phyloP scores from a whole-genome alignment of 768 basidiomycete genomes.

The Podaxis sp. region DNA sequence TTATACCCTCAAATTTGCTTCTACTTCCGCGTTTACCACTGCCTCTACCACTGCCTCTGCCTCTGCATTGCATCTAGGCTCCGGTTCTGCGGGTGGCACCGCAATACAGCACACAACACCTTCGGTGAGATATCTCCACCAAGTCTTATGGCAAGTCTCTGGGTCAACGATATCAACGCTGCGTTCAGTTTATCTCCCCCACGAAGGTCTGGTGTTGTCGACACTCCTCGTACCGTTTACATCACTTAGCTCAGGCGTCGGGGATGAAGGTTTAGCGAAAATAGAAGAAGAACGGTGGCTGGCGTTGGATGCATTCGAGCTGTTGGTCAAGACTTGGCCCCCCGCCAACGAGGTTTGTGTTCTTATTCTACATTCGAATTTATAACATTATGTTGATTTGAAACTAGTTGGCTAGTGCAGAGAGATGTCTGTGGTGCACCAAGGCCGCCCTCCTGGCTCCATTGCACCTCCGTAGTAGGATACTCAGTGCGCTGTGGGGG shows the following conservation, averaged over 20 bases:
- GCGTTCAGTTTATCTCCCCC: constrained; percentile 41
- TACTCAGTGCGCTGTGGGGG: constrained; percentile 49
- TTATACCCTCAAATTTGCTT: not conserved
- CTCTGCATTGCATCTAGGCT: constrained; percentile 41
- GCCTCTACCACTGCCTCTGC: constrained; percentile 22
- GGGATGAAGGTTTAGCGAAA: constrained; percentile 10
- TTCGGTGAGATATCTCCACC: constrained; percentile 44
- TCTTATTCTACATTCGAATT: constrained; percentile 34
- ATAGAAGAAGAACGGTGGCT: constrained; percentile 53
- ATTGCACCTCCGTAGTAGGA: constrained; percentile 44
- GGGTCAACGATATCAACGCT: constrained; percentile 29
- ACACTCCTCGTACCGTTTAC: constrained; percentile 60
- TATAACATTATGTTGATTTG: not conserved
- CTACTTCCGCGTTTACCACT: constrained; percentile 15
- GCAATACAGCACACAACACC: constrained; percentile 18
- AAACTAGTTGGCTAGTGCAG: constrained; percentile 43
- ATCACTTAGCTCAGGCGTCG: constrained; percentile 31
- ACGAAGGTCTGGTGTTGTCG: constrained; percentile 59
- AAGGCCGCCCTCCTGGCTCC: constrained; percentile 50
- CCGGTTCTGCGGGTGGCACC: constrained; percentile 23
- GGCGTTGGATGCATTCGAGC: constrained; percentile 63
- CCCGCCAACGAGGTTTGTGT: constrained; percentile 50
- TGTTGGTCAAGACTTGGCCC: constrained; percentile 57
- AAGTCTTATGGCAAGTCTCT: constrained; percentile 46
- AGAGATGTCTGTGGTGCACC: constrained; percentile 72